Conservation (phyloP, 2,329 filamentous ascomycete genomes). For the Colletotrichum kahawae region DNA sequence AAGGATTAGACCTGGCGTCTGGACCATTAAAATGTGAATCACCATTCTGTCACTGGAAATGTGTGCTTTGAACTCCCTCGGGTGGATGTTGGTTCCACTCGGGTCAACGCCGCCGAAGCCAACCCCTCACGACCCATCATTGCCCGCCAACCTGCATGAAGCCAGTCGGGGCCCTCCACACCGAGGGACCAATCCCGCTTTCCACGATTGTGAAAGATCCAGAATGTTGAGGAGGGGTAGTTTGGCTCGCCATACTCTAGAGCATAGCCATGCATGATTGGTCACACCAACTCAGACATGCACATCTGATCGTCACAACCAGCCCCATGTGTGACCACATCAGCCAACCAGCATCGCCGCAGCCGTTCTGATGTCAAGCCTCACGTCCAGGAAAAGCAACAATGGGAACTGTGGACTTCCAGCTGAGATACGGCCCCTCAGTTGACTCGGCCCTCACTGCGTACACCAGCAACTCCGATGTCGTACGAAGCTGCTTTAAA, state of each 20-base stretch:
- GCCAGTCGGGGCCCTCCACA: background rate
- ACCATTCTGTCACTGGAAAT: background rate
- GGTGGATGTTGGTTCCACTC: background rate
- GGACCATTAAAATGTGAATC: rapidly evolving
- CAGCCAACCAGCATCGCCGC: background rate
- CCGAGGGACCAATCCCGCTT: background rate
- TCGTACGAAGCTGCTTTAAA: background rate
- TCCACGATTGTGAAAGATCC: background rate
- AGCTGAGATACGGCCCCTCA: background rate
- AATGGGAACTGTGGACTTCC: background rate
- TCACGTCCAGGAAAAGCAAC: background rate
- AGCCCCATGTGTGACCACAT: background rate
- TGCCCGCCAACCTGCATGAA: background rate
- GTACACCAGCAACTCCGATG: background rate
- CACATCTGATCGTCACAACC: background rate
- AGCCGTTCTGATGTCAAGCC: background rate
- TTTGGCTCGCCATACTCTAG: background rate
- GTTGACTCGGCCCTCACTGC: background rate
- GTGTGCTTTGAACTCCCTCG: background rate
- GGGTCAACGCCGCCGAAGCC: background rate
- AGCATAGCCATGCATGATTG: background rate
- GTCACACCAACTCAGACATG: background rate
- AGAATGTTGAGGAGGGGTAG: background rate
- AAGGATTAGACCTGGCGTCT: background rate
- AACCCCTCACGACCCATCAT: background rate